A percentile compares a stretch with the other conserved stretches of the same genome.
Conservation (phyloP, 306 rosid genomes). For the Sechiopsis laciniata region DNA sequence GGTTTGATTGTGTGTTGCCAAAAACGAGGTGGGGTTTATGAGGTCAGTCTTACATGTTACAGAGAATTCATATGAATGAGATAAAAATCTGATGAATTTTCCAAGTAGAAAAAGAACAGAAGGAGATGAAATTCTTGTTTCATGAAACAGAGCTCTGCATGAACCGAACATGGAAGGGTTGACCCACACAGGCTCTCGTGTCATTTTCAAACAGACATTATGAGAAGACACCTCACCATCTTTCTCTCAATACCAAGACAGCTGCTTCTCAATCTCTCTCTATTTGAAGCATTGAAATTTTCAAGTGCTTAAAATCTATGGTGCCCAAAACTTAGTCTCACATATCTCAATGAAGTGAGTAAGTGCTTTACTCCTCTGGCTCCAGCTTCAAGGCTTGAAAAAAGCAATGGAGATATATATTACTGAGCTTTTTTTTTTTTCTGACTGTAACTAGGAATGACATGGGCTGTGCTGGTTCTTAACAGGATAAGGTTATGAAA, state of each 20-base stretch:
- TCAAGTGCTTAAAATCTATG: conserved; percentile 12
- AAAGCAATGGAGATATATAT: conserved; percentile 11
- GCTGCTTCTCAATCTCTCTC: conserved; percentile 11
- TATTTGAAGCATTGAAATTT: conserved; percentile 5
- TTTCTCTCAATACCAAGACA: conserved; percentile 17
- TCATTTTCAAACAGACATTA: conserved; percentile 30
- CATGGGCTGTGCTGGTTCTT: conserved; percentile 24
- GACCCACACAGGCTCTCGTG: conserved; percentile 29
- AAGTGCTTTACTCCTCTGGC: conserved; percentile 10
- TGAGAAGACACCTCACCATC: conserved; percentile 32
- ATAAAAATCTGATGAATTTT: neutral
- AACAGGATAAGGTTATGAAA: conserved; percentile 56
- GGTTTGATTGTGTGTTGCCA: neutral
- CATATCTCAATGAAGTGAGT: conserved; percentile 21
- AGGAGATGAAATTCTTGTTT: neutral
- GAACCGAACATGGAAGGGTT: conserved; percentile 28
- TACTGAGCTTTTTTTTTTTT: conserved; percentile 12
- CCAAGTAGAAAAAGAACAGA: no score
- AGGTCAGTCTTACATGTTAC: neutral
- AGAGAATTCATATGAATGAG: neutral
- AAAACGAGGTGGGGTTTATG: conserved; percentile 11
- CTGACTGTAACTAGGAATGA: conserved; percentile 21
- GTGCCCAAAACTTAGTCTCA: neutral
- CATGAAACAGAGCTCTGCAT: conserved; percentile 14
- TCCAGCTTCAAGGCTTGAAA: conserved; percentile 20